Percentiles rank a stretch among this genome's conserved stretches.
These are phyloP conservation scores for Byssochlamys sp. DNA, from an alignment of 2,329 filamentous ascomycete species.

Conservation along the genomic window DNA sequence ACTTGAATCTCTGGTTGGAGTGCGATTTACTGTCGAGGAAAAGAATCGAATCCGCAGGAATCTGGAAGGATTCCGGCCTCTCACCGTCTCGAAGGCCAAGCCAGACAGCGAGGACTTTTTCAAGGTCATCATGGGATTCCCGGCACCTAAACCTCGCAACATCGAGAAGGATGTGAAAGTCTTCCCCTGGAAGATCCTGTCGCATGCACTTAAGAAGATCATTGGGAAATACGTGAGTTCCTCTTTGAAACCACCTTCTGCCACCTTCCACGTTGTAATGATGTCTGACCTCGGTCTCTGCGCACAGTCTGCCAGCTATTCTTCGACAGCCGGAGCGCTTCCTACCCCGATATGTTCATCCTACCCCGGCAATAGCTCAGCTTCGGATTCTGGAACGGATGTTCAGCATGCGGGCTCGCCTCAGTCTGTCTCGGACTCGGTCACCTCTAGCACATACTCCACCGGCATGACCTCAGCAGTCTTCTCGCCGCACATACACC, in stretches of 20 bases:
- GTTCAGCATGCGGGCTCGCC: slow-evolving; percentile 40
- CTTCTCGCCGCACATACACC: slow-evolving; percentile 35
- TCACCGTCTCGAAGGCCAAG: slow-evolving; percentile 89
- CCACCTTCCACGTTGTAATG: slow-evolving; percentile 21
- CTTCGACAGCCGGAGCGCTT: slow-evolving; percentile 49
- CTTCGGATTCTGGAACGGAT: slow-evolving; percentile 41
- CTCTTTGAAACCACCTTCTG: slow-evolving; percentile 2
- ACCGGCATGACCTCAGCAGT: slow-evolving; percentile 33
- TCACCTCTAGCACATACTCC: slow-evolving; percentile 36
- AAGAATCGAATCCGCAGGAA: slow-evolving; percentile 97
- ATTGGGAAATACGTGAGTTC: slow-evolving; percentile 82
- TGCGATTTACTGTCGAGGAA: slow-evolving; percentile 87
- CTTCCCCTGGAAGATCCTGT: slow-evolving; percentile 88
- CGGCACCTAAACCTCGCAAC: slow-evolving; percentile 86
- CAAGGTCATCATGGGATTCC: slow-evolving; percentile 97
- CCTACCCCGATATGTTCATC: slow-evolving; percentile 29
- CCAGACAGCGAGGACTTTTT: slow-evolving; percentile 92
- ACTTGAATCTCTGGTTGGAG: slow-evolving; percentile 79
- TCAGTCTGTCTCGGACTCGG: slow-evolving; percentile 39
- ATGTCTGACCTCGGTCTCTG: slow-evolving; percentile 11
- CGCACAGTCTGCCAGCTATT: slow-evolving; percentile 55
- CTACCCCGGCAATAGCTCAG: slow-evolving; percentile 32
- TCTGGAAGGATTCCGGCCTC: slow-evolving; percentile 81
- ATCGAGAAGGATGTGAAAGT: slow-evolving; percentile 99
- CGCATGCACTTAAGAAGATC: slow-evolving; percentile 86